phyloP scores from a whole-genome alignment of 2,329 filamentous ascomycete species.

The Colletotrichum lupini region DNA sequence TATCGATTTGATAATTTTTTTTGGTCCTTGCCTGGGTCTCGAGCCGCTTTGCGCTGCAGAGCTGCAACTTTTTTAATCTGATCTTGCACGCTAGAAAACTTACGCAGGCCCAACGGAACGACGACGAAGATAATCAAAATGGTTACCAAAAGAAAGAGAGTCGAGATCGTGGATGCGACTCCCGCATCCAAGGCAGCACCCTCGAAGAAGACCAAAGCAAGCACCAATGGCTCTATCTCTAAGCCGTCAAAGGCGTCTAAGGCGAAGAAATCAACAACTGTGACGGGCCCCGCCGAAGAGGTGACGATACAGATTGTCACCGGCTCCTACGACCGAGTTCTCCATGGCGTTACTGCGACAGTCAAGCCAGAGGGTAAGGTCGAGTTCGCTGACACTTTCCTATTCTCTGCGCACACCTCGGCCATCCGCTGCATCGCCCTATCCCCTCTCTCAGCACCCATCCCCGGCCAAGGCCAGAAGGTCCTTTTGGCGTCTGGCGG shows the following conservation, averaged over 20 bases:
- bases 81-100: slow-evolving; percentile 11
- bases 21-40: background rate
- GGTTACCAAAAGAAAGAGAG: slow-evolving; percentile 61
- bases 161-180: slow-evolving; percentile 43
- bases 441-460: slow-evolving; percentile 76
- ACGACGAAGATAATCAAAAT: slow-evolving; percentile 43
- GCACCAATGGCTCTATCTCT: slow-evolving; percentile 18
- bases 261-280: background rate
- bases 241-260: slow-evolving; percentile 1
- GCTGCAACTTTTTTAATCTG: slow-evolving; percentile 10
- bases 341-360: slow-evolving; percentile 89
- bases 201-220: slow-evolving; percentile 48
- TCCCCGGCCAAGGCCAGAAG: slow-evolving; percentile 76
- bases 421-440: slow-evolving; percentile 90
- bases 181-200: slow-evolving; percentile 37
- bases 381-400: slow-evolving; percentile 89
- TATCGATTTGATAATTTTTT: slow-evolving; percentile 27
- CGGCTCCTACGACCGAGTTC: slow-evolving; percentile 91
- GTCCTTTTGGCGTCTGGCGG: slow-evolving; percentile 90
- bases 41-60: slow-evolving; percentile 1
- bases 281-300: slow-evolving; percentile 33
- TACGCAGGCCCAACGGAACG: slow-evolving; percentile 7
- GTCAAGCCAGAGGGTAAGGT: slow-evolving; percentile 60
- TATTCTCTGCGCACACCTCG: slow-evolving; percentile 93
- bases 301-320: slow-evolving; percentile 88